Base-by-base conservation (phyloP, 768 basidiomycete genomes). In the Amanita rimosa region DNA sequence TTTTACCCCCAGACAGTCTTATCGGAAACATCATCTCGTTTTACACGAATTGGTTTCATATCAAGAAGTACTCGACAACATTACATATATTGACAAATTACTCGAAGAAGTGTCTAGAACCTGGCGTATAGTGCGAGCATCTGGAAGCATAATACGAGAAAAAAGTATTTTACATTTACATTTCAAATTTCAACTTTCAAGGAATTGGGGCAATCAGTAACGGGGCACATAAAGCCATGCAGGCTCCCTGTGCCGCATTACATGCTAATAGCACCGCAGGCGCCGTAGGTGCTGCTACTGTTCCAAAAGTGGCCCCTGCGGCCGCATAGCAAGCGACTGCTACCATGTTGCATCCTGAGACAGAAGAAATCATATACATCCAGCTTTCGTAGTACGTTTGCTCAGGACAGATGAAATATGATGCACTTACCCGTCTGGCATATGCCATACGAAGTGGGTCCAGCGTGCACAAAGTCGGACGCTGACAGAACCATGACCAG, bases 271-370 rank as follows among this genome's bases (percentile, higher is more conserved):
- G 61, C 6, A 58, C 66, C 1, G 69, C 57, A 1, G 72, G 70
- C 2, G 68, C 64, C 1, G 59, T 59, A 0, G 65, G 47, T 3
- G 65, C 65, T 1, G 69, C 70, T 14, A 72, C 55, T 3, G 70
- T 71, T 3, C 72, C 74, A 49, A 74, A 74, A 0, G 64, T 66
- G 35, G 58, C 48, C 0, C 71, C 72, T 1, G 70, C 70, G 0
- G 60, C 69, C 1, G 69, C 62, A 43, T 73, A 74, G 56, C 72
- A 74, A 0, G 68, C 64, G 1, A 72, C 67, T 3, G 60, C 68
- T 7, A 62, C 44, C 7, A 51, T 44, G 49, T 66, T 67, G 48
- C 67, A 67, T 1, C 62, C 64, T 63, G 39, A 26, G n/a, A 8
- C 21, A 19, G 21, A 21, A n/a, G n/a, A n/a, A n/a, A 17, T 6